phyloP scores from a whole-genome alignment of 2,329 filamentous ascomycete genomes.

The Trichoderma gracile region DNA sequence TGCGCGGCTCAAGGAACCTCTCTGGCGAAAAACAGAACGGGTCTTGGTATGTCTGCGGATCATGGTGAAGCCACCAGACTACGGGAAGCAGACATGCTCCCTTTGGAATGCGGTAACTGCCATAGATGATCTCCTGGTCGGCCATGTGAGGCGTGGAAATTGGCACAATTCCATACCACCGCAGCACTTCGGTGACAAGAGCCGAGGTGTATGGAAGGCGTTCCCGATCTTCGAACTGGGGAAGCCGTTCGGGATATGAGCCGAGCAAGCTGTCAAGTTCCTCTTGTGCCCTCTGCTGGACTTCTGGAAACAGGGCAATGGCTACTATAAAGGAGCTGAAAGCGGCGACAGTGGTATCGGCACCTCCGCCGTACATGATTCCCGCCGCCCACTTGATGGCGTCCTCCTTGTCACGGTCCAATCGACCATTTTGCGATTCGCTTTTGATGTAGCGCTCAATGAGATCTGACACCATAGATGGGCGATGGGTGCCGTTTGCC shows the following conservation, averaged over 20 bases:
- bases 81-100: slow-evolving; percentile 1
- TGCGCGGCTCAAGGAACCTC: slow-evolving; percentile 23
- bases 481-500: not conserved
- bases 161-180: slow-evolving; percentile 27
- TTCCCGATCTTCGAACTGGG: slow-evolving; percentile 27
- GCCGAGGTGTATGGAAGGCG: slow-evolving; percentile 32
- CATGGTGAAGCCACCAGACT: slow-evolving; percentile 13
- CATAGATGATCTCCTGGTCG: not conserved
- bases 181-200: slow-evolving; percentile 31
- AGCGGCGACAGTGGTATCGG: slow-evolving; percentile 19
- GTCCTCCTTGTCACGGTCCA: not conserved
- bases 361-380: slow-evolving; percentile 17
- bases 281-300: slow-evolving; percentile 26
- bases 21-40: slow-evolving; percentile 14
- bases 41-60: slow-evolving; percentile 7
- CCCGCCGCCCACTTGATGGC: slow-evolving; percentile 3
- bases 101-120: slow-evolving; percentile 19
- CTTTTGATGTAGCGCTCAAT: not conserved
- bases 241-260: slow-evolving; percentile 13
- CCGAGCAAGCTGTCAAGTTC: slow-evolving; percentile 31
- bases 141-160: not conserved
- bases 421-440: not conserved
- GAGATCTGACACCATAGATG: slow-evolving; percentile 12
- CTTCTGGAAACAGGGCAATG: slow-evolving; percentile 25
- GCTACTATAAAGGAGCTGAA: slow-evolving; percentile 17